Evolutionary conservation across 1,139 yeast species (phyloP), one percentile per base, ranked within the genome.

Genomic region (Diutina mesorugosa): DNA sequence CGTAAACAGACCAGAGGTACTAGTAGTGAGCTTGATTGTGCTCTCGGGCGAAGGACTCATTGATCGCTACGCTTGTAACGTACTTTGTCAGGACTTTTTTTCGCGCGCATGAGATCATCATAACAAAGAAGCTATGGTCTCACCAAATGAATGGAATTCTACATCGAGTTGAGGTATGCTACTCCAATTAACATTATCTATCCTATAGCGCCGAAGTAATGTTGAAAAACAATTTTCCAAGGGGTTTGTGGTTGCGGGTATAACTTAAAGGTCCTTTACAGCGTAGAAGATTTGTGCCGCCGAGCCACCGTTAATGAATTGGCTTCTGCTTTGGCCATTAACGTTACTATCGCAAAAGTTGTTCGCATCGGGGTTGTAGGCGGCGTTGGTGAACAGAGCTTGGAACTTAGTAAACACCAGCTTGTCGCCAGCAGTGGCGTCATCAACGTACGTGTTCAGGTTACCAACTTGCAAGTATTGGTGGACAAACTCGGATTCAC

Each of bases 401-500:
- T 60, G 55, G 56, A 59, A 63, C 46, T 56, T 59, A 18, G 59
- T 54, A 32, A 55, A 59, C 58, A 61, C 59, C 35, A 56, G 56
- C 6, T 59, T 55, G 1, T 65, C 61, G 2, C 63, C 57, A 12
- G 48, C 47, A 12, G 59, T 57, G 41, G 61, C 60, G 60, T 61
- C 63, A 41, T 60, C 60, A 54, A 61, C 62, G 57, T 63, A 66
- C 45, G 61, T 58, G 7, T 60, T 58, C 2, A 66, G 68, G n/a
- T 59, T 52, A 5, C 63, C 60, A 55, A 69, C 69, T 58, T 70
- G 71, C 52, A 64, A 64, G 56, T 58, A 67, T 10, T 63, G 56
- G 56, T 60, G 63, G 38, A 71, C 59, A 56, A 59, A 68, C 12
- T 55, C 56, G 6, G 65, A 70, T 60, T 71, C 70, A 47, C 64